Evolutionary conservation across 176 grass and related monocot genomes (phyloP).

Genomic region (Bromus sterilis): DNA sequence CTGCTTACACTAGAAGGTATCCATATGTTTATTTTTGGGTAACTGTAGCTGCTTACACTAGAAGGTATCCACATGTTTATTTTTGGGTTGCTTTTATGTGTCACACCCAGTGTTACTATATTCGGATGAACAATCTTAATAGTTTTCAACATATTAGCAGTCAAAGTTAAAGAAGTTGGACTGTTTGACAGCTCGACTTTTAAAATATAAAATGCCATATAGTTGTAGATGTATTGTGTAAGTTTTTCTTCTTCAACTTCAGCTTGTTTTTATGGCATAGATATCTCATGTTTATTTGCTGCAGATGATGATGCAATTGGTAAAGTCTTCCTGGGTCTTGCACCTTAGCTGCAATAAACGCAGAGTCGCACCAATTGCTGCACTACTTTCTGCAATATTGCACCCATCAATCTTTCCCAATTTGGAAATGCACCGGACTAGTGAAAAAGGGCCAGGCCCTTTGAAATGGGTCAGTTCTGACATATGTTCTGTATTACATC

Average conservation of each 20-base stretch:
- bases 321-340: constrained; percentile 78
- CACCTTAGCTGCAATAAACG: constrained; percentile 93
- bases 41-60: background rate
- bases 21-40: too few relatives aligned
- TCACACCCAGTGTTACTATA: background rate
- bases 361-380: constrained; percentile 85
- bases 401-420: constrained; percentile 64
- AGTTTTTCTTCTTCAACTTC: background rate
- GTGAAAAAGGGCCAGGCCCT: constrained; percentile 55
- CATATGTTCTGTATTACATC: background rate
- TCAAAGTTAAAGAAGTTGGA: background rate
- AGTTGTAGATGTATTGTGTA: background rate
- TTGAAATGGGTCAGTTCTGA: constrained; percentile 84
- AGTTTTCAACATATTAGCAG: background rate
- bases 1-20: background rate
- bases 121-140: background rate
- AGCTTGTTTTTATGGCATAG: background rate
- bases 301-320: constrained; percentile 84
- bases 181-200: background rate
- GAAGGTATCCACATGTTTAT: constrained; percentile 1
- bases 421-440: constrained; percentile 64
- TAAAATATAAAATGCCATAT: background rate
- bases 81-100: background rate
- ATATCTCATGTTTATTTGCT: constrained; percentile 22
- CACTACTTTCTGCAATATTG: constrained; percentile 75